Conservation (phyloP, 371 early-diverging fungal genomes). For the Lichtheimia ramosa region DNA sequence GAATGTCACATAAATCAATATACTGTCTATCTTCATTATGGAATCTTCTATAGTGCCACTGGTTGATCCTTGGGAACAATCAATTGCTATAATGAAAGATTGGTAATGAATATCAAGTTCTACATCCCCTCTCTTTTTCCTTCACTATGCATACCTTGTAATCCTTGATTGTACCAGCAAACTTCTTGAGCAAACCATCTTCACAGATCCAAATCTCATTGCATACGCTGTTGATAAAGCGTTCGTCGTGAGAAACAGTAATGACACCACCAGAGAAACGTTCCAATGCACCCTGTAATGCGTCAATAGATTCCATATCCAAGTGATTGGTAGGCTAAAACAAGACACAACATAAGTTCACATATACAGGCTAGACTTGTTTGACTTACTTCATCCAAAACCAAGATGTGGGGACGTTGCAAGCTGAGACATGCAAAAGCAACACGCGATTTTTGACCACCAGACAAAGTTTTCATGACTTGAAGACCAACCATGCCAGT, state of each 20-base stretch:
- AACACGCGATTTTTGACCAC: constrained; percentile 98
- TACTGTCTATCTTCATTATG: no score
- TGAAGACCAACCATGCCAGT: constrained; percentile 95
- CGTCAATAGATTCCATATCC: constrained; percentile 92
- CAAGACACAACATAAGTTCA: not conserved
- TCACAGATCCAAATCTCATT: constrained; percentile 91
- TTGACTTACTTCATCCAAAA: constrained; percentile 87
- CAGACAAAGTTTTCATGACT: constrained; percentile 92
- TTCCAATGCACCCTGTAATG: constrained; percentile 78
- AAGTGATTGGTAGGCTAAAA: constrained; percentile 84
- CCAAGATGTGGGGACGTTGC: constrained; percentile 92
- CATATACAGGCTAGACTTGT: not conserved
- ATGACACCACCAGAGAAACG: constrained; percentile 89
- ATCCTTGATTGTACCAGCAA: constrained; percentile 62
- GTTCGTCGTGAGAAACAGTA: constrained; percentile 93
- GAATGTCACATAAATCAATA: no score
- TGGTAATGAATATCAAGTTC: not conserved
- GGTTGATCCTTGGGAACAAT: not conserved
- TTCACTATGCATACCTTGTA: constrained; percentile 36
- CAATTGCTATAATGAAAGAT: not conserved
- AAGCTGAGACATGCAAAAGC: constrained; percentile 95
- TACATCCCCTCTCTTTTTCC: no score
- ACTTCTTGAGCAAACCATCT: constrained; percentile 57
- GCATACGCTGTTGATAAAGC: constrained; percentile 86
- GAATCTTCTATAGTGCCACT: no score